Evolutionary conservation across 164 flowering plant species (phyloP).

Genomic region (Tetrastigma voinierianum): DNA sequence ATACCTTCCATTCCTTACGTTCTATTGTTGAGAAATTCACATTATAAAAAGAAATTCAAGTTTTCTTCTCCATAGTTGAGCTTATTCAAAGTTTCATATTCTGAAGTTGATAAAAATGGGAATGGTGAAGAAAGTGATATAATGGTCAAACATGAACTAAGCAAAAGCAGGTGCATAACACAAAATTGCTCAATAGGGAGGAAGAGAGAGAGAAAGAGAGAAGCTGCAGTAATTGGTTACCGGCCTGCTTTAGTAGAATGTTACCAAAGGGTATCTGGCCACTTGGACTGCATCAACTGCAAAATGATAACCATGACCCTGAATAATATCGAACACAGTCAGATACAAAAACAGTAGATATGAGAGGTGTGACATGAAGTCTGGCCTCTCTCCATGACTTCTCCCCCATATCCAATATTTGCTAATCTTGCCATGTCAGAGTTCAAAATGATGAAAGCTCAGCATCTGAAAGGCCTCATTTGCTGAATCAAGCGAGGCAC

Average conservation of each 20-base stretch:
- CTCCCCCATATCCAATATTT: no score
- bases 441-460: background rate
- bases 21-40: no score
- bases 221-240: background rate
- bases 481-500: background rate
- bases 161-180: no score
- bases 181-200: no score
- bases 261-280: constrained; percentile 60
- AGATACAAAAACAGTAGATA: background rate
- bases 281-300: constrained; percentile 56
- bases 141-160: no score
- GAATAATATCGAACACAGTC: constrained; percentile 13
- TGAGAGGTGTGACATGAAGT: background rate
- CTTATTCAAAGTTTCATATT: no score
- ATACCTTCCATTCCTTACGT: no score
- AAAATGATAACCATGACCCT: constrained; percentile 86
- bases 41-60: no score
- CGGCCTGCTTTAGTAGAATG: constrained; percentile 78
- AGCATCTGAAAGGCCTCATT: background rate
- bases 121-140: no score
- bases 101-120: no score
- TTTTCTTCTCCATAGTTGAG: no score
- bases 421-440: background rate
- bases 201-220: background rate
- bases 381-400: background rate